These are phyloP conservation scores for Linum tenue DNA, from an alignment of 345 rosid genomes.

Conservation along the genomic window DNA sequence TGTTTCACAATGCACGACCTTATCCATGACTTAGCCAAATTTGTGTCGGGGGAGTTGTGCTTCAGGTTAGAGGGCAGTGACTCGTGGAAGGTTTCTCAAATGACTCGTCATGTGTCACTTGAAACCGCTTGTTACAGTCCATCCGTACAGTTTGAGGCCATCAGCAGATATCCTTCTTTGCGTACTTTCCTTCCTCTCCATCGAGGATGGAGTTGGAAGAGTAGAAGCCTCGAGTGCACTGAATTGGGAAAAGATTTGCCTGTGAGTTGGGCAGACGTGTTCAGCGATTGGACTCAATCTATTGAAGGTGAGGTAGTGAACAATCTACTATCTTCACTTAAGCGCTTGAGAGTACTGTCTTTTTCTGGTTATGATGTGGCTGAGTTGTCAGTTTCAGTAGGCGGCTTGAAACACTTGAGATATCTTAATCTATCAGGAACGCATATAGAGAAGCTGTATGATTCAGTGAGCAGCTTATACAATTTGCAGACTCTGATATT, in stretches of 20 bases:
- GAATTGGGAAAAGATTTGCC: too few relatives aligned
- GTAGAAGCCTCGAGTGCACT: too few relatives aligned
- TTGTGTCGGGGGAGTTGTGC: slow-evolving; percentile 14
- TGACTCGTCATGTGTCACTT: not conserved
- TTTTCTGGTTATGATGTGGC: not conserved
- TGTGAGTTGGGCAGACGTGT: not conserved
- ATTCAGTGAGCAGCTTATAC: not conserved
- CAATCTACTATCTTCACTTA: not conserved
- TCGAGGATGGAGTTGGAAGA: too few relatives aligned
- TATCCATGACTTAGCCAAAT: slow-evolving; percentile 6
- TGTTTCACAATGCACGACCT: slow-evolving; percentile 14
- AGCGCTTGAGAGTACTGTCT: not conserved
- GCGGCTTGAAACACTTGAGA: not conserved
- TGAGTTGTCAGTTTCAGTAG: not conserved
- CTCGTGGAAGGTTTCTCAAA: not conserved
- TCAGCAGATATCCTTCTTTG: not conserved
- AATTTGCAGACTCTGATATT: not conserved
- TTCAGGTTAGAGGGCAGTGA: not conserved
- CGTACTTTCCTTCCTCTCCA: not conserved
- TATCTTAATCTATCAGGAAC: not conserved
- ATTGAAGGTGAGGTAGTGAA: not conserved
- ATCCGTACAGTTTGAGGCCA: not conserved
- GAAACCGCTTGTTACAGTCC: not conserved
- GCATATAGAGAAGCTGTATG: not conserved
- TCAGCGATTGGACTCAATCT: not conserved